Base-by-base conservation (phyloP, 805 yeast species). In the Nakazawaea ernobii region DNA sequence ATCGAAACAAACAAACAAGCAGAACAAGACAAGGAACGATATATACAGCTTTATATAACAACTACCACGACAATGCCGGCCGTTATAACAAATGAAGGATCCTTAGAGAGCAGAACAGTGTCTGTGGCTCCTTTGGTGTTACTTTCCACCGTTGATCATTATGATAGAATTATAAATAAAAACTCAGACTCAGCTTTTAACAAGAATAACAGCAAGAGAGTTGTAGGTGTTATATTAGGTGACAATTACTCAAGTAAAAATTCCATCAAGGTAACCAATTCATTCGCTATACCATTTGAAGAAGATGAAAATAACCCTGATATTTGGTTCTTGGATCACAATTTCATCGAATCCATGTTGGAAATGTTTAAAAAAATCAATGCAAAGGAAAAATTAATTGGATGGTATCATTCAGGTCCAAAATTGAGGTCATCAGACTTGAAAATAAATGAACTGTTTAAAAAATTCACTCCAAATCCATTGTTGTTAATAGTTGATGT, bases 331-430 rank as follows among this genome's bases (percentile, higher is more conserved):
- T 71, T 94, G 58, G 99, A 94, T 63, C 99, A 94, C 69, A 92
- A 94, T 64, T 94, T 84, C 65, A 88, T 94, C 50, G 98, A 92
- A 61, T 80, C 86, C 46, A 94, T 94, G 99, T 84, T 90, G 54
- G 97, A 90, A 56, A 94, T 94, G 99, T 92, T 90, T 70, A 89
- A 87, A 63, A 94, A 95, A 66, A 91, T 94, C 64, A 95, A 91
- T 69, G 99, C 99, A 15, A 91, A 88, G 68, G 99, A 94, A 66
- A 87, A 82, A 63, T 74, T 94, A 42, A 82, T 94, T 62, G 99
- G 99, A n/a, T 94, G 99, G 99, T 94, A 94, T 64, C 99, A 94
- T 66, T 84, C 96, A 8, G 99, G 99, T 4, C 97, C 98, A 15
- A 90, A 90, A 64, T 76, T 95, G 54, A 82, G 80, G 57, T 77